Percentiles rank a stretch among this genome's conserved stretches.
phyloP scores from a whole-genome alignment of 1,284 basidiomycete genomes.

The Leccinum insolens region DNA sequence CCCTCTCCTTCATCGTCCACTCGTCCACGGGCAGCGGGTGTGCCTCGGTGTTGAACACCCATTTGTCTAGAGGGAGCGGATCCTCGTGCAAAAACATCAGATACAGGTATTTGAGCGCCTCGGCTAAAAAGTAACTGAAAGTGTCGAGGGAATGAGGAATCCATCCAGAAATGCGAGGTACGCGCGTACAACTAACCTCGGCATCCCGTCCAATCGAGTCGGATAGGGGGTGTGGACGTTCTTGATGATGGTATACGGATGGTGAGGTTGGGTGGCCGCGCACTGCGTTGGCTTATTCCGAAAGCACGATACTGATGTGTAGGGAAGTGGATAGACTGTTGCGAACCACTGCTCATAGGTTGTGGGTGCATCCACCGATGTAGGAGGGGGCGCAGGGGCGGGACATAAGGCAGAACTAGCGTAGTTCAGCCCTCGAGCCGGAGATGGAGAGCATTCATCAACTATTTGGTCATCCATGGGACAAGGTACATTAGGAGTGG shows the following conservation, averaged over 20 bases:
- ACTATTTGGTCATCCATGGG: too few relatives aligned
- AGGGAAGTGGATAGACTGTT: too few relatives aligned
- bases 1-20: constrained; percentile 56
- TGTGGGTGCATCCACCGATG: too few relatives aligned
- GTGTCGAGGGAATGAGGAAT: not conserved
- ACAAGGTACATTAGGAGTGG: too few relatives aligned
- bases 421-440: too few relatives aligned
- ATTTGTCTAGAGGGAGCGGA: constrained; percentile 64
- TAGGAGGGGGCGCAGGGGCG: too few relatives aligned
- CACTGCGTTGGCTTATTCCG: too few relatives aligned
- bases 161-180: not conserved
- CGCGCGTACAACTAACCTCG: constrained; percentile 9
- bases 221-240: constrained; percentile 45
- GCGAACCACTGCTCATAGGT: too few relatives aligned
- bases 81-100: constrained; percentile 62
- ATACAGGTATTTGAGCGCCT: constrained; percentile 74
- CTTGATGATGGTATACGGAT: constrained; percentile 56
- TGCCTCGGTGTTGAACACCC: constrained; percentile 88
- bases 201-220: constrained; percentile 9
- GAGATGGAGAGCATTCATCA: too few relatives aligned
- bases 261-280: too few relatives aligned
- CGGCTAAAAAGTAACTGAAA: constrained; percentile 68
- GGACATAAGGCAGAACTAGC: too few relatives aligned
- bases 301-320: too few relatives aligned
- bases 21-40: constrained; percentile 77